Evolutionary conservation across 2,329 filamentous ascomycete genomes (phyloP).

Genomic region (Dendryphion nanum): DNA sequence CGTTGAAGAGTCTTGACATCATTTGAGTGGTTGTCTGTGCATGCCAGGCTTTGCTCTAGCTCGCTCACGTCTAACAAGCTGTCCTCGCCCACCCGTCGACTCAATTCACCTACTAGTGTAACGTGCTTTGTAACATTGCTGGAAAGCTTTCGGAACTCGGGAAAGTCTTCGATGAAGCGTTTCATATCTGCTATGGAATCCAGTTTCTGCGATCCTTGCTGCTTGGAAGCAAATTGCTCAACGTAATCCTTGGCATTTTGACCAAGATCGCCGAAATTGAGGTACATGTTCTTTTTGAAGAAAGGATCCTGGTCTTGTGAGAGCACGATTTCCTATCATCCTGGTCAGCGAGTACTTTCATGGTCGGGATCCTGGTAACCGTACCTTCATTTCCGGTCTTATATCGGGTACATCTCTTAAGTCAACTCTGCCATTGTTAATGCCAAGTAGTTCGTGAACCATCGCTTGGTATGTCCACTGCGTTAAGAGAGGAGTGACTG

Average conservation of each 20-base stretch:
- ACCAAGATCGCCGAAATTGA: conserved; percentile 94
- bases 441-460: conserved; percentile 94
- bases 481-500: conserved; percentile 87
- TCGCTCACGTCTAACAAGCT: conserved; percentile 94
- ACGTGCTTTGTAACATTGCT: conserved; percentile 99
- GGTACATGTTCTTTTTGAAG: conserved; percentile 99
- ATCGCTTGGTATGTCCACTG: conserved; percentile 99
- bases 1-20: conserved; percentile 92
- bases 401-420: conserved; percentile 81
- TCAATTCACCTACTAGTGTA: conserved; percentile 90
- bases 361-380: background rate
- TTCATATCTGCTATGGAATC: conserved; percentile 99
- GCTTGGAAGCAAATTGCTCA: conserved; percentile 95
- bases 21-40: conserved; percentile 88
- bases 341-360: conserved; percentile 1
- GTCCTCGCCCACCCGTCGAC: conserved; percentile 80
- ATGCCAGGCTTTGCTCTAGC: conserved; percentile 92
- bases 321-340: conserved; percentile 75
- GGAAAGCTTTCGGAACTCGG: conserved; percentile 93
- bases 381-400: conserved; percentile 71
- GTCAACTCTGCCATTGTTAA: conserved; percentile 91
- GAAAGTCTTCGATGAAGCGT: conserved; percentile 97
- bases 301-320: conserved; percentile 98
- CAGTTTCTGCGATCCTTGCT: conserved; percentile 93
- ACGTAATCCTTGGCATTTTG: conserved; percentile 99